Base-by-base conservation (phyloP, 306 rosid species). In the Comarum palustre region DNA sequence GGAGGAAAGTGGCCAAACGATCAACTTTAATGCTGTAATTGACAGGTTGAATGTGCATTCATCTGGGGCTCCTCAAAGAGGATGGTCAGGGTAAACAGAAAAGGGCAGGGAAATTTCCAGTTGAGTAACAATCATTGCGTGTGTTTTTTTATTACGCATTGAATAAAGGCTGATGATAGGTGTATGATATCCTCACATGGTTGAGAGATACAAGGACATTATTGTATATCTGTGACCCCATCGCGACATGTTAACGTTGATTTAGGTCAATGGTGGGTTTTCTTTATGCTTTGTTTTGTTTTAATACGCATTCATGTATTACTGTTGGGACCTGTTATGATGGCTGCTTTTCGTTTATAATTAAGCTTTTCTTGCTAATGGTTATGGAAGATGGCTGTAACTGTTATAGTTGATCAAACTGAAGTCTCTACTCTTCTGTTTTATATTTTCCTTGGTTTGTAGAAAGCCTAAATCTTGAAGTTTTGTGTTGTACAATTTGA, bases 1-100 rank as follows among this genome's bases (percentile, higher is more conserved):
- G 97, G 99, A 95, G 79, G 99, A 92, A 67, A 88, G 87, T 57
- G 96, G 99, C 19, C 96, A 91, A 66, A 85, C 95, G 17, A 79
- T 91, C 27, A 96, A 95, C 79, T 95, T 88, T 75, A 95, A 95
- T 80, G 81, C 93, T 0, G 96, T 95, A 73, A 90, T 95, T 17
- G 99, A 95, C 86, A 81, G 92, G 86, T 77, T 95, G 92, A 90
- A 72, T 68, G 82, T 78, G 78, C 96, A 86, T 73, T 45, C 89
- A n/a, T 86, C 96, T n/a, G 77, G 79, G 91, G 78, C 32, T 14
- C 65, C 92, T 4, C 98, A 85, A 80, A 85, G 95, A 73, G 96
- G 92, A 51, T 89, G 98, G 97, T 89, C 85, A 38, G 91, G 90
- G 64, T 87, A 69, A 85, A 73, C 5, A 29, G 41, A 36, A 73